These are phyloP conservation scores for Anastatica hierochuntica DNA, from an alignment of 345 rosid species.

Conservation along the genomic window DNA sequence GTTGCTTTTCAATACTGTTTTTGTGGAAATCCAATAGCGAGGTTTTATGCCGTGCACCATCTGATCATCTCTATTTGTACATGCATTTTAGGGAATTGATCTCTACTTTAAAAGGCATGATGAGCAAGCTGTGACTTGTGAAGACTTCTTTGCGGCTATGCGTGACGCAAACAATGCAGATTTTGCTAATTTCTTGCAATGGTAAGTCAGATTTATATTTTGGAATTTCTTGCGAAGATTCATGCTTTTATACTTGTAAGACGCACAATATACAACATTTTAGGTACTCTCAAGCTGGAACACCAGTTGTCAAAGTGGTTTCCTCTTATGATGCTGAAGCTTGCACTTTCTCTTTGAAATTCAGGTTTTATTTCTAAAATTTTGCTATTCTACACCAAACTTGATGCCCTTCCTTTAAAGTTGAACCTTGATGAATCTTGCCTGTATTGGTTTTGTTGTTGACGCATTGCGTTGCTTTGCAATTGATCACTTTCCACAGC, in stretches of 20 bases:
- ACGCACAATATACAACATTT: neutral
- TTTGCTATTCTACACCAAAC: neutral
- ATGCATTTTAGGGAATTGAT: constrained; percentile 75
- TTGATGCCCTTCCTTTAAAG: neutral
- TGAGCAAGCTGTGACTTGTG: constrained; percentile 97
- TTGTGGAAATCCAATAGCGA: neutral
- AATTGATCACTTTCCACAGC: constrained; percentile 30
- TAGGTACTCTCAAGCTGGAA: constrained; percentile 99
- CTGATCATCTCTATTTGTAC: constrained; percentile 3
- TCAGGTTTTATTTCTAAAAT: constrained; percentile 39
- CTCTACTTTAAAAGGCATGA: constrained; percentile 93
- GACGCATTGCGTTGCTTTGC: constrained; percentile 8
- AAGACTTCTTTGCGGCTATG: constrained; percentile 95
- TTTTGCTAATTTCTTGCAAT: constrained; percentile 83
- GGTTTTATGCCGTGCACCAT: neutral
- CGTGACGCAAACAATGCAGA: constrained; percentile 91
- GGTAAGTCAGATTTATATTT: constrained; percentile 33
- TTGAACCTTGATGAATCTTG: neutral
- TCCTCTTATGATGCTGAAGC: constrained; percentile 71
- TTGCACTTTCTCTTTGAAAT: constrained; percentile 70
- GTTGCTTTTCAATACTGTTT: constrained; percentile 28
- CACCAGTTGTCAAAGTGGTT: constrained; percentile 74
- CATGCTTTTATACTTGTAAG: constrained; percentile 1
- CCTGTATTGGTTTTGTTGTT: neutral
- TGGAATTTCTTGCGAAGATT: neutral